Base-by-base conservation (phyloP, 331 rosid species). In the Quercus lobata region DNA sequence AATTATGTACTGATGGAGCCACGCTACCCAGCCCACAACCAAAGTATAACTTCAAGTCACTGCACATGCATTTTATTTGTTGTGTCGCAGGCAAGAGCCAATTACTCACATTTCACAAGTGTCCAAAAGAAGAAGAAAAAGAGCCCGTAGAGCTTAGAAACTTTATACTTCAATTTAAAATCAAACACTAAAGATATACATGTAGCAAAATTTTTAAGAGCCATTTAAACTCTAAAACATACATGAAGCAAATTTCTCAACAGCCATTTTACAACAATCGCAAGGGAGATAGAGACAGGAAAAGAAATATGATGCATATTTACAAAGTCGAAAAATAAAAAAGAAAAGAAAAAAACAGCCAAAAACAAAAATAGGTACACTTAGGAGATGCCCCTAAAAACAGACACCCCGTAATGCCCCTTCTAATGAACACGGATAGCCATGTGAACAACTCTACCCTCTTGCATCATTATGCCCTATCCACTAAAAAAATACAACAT, bases 381-480 rank as follows among this genome's bases (percentile, higher is more conserved):
- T 55, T 29, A 15, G 14, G 72, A 83, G 84, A 76, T 76, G 86
- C 72, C 90, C 84, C 57, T 80, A 75, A 83, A 86, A 86, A 80
- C 58, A 58, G 83, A 81, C 90, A 80, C 79, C 79, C 80, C 54
- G 17, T 49, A 49, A 49, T 49, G 66, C 34, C 66, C 27, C 27
- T 60, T 24, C 66, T 14, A 49, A 41, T 41, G 46, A 41, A 41
- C 46, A 11, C 12, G 12, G 46, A 58, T 58, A 5, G 30, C 49
- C 57, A 52, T 41, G 56, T n/a, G 19, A 54, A 76, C 34, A 62
- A 62, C 25, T 78, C 57, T 66, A 80, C 60, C 71, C 55, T 75
- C 77, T 53, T 55, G 12, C 60, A 62, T 71, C 61, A 30, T 55
- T 65, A 2, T 3, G 60, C 30, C 22, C 12, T 8, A 69, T 17